Conservation (phyloP, 257 asterid genomes). For the Solanum clarkiae region DNA sequence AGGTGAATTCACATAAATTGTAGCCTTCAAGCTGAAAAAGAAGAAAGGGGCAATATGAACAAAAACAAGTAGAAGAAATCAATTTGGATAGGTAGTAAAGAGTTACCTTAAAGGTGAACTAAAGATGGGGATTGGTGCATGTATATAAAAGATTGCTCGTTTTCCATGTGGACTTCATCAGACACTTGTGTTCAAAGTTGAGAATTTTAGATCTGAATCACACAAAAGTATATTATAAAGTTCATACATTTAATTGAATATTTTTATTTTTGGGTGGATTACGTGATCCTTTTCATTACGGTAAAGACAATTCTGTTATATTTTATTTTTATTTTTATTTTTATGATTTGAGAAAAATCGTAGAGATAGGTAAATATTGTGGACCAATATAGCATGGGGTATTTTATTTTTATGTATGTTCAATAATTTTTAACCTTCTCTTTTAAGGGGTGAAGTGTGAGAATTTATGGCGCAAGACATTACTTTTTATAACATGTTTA, state of each 20-base stretch:
- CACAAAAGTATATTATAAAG: not conserved
- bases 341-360: not conserved
- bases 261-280: not conserved
- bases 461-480: no score
- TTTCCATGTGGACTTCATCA: conserved; percentile 3
- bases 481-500: no score
- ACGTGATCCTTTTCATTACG: not conserved
- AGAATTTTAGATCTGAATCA: conserved; percentile 4
- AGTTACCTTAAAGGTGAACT: not conserved
- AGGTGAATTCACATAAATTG: not conserved
- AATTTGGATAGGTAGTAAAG: not conserved
- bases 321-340: not conserved
- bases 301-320: not conserved
- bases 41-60: not conserved
- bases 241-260: not conserved
- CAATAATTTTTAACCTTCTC: no score
- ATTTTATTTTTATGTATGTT: no score
- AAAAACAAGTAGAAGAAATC: not conserved
- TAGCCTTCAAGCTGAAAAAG: not conserved
- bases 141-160: not conserved
- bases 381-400: not conserved
- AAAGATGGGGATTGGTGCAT: not conserved
- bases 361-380: not conserved
- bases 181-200: not conserved
- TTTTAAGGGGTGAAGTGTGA: no score